Conservation (phyloP, 306 rosid species). For the Sechiopsis laciniata region DNA sequence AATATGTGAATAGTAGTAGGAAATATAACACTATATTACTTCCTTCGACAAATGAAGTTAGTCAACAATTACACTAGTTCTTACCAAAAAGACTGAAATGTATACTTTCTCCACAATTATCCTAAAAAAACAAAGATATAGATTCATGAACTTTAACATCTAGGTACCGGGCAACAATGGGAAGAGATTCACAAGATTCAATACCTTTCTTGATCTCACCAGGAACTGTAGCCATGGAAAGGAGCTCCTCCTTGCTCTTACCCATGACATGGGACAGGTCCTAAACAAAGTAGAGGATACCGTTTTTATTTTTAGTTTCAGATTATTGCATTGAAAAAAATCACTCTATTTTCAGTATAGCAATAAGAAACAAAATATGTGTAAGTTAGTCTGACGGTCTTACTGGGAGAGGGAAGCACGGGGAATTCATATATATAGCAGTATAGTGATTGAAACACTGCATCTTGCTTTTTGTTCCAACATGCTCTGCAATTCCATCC, state of each 20-base stretch:
- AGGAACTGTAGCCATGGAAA: constrained; percentile 52
- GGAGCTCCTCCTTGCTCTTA: constrained; percentile 74
- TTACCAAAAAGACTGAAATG: not conserved
- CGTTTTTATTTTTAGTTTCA: not conserved
- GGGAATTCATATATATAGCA: constrained; percentile 71
- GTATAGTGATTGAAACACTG: constrained; percentile 76
- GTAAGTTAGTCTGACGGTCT: constrained; percentile 23
- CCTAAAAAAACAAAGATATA: not conserved
- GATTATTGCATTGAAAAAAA: not conserved
- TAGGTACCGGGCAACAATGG: not conserved
- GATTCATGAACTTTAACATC: not conserved
- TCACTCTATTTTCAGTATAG: not conserved
- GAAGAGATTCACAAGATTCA: constrained; percentile 18
- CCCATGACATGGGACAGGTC: constrained; percentile 81
- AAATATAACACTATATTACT: not conserved
- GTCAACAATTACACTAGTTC: not conserved
- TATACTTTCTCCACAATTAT: not conserved
- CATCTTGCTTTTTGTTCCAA: constrained; percentile 69
- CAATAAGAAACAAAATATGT: not conserved
- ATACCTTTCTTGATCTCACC: constrained; percentile 54
- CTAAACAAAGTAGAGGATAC: constrained; percentile 30
- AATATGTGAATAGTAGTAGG: constrained; percentile 9
- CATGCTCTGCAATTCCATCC: constrained; percentile 70
- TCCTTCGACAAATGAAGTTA: constrained; percentile 4
- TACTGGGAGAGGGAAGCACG: constrained; percentile 81